Evolutionary conservation across 169 alveolate genomes (phyloP).

Genomic region (Eimeria necatrix): DNA sequence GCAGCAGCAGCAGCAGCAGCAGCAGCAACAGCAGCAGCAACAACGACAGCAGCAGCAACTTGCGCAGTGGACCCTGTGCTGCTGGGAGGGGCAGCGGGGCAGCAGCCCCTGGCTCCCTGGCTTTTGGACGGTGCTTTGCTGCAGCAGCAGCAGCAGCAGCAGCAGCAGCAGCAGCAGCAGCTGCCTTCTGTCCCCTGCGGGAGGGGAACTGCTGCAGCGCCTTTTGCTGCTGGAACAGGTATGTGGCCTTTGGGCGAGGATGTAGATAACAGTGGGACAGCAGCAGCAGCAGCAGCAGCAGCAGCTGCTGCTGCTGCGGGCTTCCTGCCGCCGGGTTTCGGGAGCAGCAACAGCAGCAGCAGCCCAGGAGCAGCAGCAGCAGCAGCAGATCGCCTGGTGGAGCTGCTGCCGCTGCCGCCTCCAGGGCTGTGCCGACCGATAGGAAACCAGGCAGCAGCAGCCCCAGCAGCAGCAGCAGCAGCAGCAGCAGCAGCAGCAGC

Average conservation of each 20-base stretch:
- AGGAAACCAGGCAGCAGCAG: neutral
- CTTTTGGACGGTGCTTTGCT: neutral
- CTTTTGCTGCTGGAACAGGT: neutral
- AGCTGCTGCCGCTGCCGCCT: slow-evolving; percentile 7
- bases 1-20: neutral
- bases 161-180: neutral
- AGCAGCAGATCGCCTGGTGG: neutral
- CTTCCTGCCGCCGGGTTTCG: neutral
- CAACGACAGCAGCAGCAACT: slow-evolving; percentile 4
- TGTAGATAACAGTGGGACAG: neutral
- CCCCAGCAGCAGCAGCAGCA: neutral
- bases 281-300: neutral
- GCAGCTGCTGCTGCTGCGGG: neutral
- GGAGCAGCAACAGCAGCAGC: slow-evolving; percentile 15
- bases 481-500: slow-evolving; percentile 24
- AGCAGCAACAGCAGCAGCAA: slow-evolving; percentile 26
- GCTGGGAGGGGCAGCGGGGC: neutral
- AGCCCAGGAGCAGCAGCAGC: too few relatives aligned
- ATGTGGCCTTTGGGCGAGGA: neutral
- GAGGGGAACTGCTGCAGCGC: neutral
- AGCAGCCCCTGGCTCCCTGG: slow-evolving; percentile 2
- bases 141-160: slow-evolving; percentile 36
- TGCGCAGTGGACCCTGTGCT: neutral
- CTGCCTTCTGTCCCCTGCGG: neutral
- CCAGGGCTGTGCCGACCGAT: neutral